Evolutionary conservation across 1,284 basidiomycete species (phyloP), one percentile per base, ranked within the genome.

Genomic region (Fomitopsis pinicola): DNA sequence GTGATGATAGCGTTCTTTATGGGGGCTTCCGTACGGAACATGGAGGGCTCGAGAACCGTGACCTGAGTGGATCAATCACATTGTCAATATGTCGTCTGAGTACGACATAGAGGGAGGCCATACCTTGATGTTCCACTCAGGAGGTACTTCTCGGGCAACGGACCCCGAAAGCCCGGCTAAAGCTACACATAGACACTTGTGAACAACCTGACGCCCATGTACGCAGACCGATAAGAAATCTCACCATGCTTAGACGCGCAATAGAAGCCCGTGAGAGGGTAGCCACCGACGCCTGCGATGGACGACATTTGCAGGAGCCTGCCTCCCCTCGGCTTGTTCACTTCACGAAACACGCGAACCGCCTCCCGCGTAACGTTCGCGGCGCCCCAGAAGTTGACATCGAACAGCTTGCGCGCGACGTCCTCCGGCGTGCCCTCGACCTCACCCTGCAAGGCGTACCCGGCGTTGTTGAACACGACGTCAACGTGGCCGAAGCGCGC

Each of bases 401-500:
- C 76, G 55, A 78, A 75, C 56, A 75, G 35, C 1, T 44, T 61
- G 1, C 73, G 69, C 1, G 74, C 76, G 1, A 46, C 62, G 14
- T 69, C 66, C 1, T 76, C 72, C 0, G 73, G 69, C 2, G 69
- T 71, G 22, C 66, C 70, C 59, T 80, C 78, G 15, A 76, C 67
- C 62, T 79, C 77, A 19, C 70, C 72, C 10, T 72, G 19, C 8
- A 71, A 53, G 5, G 45, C 61, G 42, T 52, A 67, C 2, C 70
- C 76, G 0, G 79, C 80, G 55, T 80, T 82, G 67, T 79, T 82
- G 61, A 78, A 71, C 4, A 81, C 75, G 15, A 81, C 73, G 56
- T 80, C 78, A 17, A 80, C 59, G 19, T 76, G 71, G 5, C 78
- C 80, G 62, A 80, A 80, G 26, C 63, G 60, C 0, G 62, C 61